Conservation (phyloP, 2,329 filamentous ascomycete genomes). For the Colletotrichum plurivorum region DNA sequence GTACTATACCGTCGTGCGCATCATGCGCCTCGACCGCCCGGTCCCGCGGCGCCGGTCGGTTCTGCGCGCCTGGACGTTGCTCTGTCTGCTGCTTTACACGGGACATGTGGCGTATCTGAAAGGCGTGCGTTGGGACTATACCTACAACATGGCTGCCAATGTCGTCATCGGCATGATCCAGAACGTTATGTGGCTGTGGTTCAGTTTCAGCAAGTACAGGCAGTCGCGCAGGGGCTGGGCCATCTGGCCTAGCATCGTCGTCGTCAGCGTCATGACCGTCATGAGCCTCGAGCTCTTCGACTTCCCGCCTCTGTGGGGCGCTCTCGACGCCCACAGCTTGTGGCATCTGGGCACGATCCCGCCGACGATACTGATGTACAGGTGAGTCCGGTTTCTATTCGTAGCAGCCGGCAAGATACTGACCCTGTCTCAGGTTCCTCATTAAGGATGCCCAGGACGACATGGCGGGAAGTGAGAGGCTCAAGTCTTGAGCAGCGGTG, state of each 20-base stretch:
- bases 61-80: constrained; percentile 80
- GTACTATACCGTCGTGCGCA: constrained; percentile 85
- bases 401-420: neutral
- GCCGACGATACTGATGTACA: constrained; percentile 93
- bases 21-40: constrained; percentile 83
- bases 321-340: constrained; percentile 92
- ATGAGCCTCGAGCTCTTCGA: constrained; percentile 98
- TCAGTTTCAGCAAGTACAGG: constrained; percentile 81
- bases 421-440: constrained; percentile 76
- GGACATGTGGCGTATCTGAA: constrained; percentile 88
- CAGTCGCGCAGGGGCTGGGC: constrained; percentile 83
- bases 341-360: constrained; percentile 96
- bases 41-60: constrained; percentile 61
- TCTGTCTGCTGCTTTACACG: constrained; percentile 80
- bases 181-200: constrained; percentile 89
- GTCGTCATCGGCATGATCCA: constrained; percentile 84
- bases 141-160: constrained; percentile 98
- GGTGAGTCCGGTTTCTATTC: constrained; percentile 71
- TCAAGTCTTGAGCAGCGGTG: constrained; percentile 72
- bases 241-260: constrained; percentile 89
- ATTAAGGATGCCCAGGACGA: constrained; percentile 89
- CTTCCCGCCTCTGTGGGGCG: constrained; percentile 86
- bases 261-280: constrained; percentile 90
- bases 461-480: constrained; percentile 74
- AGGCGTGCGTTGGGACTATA: constrained; percentile 92